Conservation (phyloP, 441 rosid genomes). For the Erodium moschatum region DNA sequence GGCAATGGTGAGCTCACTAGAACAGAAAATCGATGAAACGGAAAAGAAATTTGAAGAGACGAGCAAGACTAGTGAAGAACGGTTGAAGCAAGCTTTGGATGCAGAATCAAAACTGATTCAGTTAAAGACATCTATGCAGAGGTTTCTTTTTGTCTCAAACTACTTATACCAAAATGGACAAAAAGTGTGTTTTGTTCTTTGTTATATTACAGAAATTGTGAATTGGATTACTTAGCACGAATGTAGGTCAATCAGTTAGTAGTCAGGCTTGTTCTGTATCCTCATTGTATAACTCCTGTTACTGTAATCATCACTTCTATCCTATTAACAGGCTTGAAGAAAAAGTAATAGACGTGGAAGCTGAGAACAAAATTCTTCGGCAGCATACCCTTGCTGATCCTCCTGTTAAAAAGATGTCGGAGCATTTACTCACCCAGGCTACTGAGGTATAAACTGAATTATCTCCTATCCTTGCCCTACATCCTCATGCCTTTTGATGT, state of each 20-base stretch:
- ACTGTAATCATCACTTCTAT: constrained; percentile 17
- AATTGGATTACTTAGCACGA: not conserved
- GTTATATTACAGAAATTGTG: not conserved
- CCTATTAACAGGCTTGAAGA: constrained; percentile 56
- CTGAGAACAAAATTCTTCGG: constrained; percentile 51
- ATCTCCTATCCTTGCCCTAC: not conserved
- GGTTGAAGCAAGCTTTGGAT: constrained; percentile 60
- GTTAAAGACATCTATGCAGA: constrained; percentile 74
- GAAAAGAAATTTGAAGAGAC: constrained; percentile 51
- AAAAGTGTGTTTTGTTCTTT: not conserved
- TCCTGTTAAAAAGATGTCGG: constrained; percentile 21
- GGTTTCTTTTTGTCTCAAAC: constrained; percentile 31
- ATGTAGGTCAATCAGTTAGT: constrained; percentile 8
- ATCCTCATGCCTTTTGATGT: not conserved
- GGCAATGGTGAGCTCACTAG: constrained; percentile 7
- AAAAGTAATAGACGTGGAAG: constrained; percentile 69
- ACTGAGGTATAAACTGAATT: not conserved
- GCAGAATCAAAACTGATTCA: constrained; percentile 78
- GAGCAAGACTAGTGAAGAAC: constrained; percentile 67
- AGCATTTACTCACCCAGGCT: constrained; percentile 8
- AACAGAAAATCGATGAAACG: not conserved
- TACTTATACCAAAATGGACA: not conserved
- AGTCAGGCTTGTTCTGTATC: not conserved
- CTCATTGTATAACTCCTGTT: constrained; percentile 14
- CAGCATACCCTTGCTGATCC: constrained; percentile 39